phyloP scores from a whole-genome alignment of 2,329 filamentous ascomycete genomes.

The Botrytis tulipae region DNA sequence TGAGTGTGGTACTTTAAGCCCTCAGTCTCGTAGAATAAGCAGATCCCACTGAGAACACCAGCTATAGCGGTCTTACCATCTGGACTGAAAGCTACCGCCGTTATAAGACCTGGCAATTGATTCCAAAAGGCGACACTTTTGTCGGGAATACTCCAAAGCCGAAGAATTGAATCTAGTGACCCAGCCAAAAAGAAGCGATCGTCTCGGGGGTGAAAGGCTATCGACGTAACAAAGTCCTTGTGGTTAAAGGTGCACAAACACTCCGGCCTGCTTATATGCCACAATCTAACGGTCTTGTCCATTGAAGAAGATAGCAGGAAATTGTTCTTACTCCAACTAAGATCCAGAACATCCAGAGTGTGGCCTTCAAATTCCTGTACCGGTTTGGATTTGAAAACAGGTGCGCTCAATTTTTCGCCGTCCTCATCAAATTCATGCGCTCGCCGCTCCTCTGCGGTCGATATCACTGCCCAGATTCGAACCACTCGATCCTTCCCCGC shows the following conservation, averaged over 20 bases:
- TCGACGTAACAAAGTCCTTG: conserved; percentile 90
- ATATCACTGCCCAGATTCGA: conserved; percentile 84
- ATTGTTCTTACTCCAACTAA: conserved; percentile 99
- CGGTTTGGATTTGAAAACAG: conserved; percentile 81
- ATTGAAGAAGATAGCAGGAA: conserved; percentile 94
- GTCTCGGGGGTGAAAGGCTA: conserved; percentile 90
- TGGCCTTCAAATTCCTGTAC: conserved; percentile 80
- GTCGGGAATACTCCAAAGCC: conserved; percentile 96
- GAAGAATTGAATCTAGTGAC: conserved; percentile 81
- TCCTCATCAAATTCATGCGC: conserved; percentile 71
- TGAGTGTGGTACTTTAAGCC: conserved; percentile 80
- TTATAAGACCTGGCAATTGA: conserved; percentile 81
- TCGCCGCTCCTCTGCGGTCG: conserved; percentile 74
- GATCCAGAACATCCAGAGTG: conserved; percentile 78
- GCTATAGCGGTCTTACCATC: conserved; percentile 89
- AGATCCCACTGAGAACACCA: conserved; percentile 80
- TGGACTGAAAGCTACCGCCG: conserved; percentile 88
- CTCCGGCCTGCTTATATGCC: conserved; percentile 83
- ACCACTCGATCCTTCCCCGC: conserved; percentile 85
- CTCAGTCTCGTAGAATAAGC: conserved; percentile 90
- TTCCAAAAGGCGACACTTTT: conserved; percentile 84
- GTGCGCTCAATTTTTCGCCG: conserved; percentile 72
- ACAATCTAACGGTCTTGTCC: conserved; percentile 94
- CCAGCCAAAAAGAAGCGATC: conserved; percentile 96
- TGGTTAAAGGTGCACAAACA: conserved; percentile 94